Conservation (phyloP, 2,329 filamentous ascomycete genomes). For the Colletotrichum graminicola region DNA sequence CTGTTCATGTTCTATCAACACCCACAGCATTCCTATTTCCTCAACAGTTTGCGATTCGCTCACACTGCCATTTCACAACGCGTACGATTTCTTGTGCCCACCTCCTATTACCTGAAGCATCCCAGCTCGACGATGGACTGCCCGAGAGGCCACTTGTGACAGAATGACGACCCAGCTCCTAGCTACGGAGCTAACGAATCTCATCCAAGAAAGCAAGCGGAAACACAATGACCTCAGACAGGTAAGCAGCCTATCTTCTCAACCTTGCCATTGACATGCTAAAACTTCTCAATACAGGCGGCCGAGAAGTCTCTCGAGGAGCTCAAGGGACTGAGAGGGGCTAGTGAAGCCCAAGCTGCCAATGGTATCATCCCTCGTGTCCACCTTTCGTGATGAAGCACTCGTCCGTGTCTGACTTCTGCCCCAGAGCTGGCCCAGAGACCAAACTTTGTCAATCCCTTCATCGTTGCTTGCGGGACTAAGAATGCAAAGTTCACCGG, state of each 20-base stretch:
- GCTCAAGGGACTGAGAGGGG: conserved; percentile 79
- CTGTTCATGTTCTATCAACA: conserved; percentile 3
- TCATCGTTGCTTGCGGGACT: conserved; percentile 91
- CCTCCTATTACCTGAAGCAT: background rate
- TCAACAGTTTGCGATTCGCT: background rate
- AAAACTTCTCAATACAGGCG: conserved; percentile 65
- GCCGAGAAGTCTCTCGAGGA: conserved; percentile 95
- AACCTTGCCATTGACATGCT: conserved; percentile 1
- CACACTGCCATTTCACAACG: background rate
- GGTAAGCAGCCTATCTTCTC: conserved; percentile 59
- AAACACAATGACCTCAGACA: conserved; percentile 92
- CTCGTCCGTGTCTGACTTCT: conserved; percentile 21
- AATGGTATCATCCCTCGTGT: conserved; percentile 64
- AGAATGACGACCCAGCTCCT: conserved; percentile 93
- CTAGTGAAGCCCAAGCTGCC: conserved; percentile 81
- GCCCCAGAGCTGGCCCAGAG: conserved; percentile 82
- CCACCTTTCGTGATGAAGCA: conserved; percentile 43
- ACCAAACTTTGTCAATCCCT: conserved; percentile 89
- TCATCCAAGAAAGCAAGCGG: conserved; percentile 95
- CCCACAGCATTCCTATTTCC: background rate
- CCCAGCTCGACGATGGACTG: conserved; percentile 32
- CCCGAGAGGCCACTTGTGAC: conserved; percentile 43
- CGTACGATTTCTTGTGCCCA: background rate
- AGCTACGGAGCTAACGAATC: conserved; percentile 86
- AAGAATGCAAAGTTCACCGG: conserved; percentile 91